A percentile compares a stretch with the other conserved stretches of the same genome.
These are phyloP conservation scores for Leishmania gerbilli DNA, from an alignment of 208 protist species.

Conservation along the genomic window DNA sequence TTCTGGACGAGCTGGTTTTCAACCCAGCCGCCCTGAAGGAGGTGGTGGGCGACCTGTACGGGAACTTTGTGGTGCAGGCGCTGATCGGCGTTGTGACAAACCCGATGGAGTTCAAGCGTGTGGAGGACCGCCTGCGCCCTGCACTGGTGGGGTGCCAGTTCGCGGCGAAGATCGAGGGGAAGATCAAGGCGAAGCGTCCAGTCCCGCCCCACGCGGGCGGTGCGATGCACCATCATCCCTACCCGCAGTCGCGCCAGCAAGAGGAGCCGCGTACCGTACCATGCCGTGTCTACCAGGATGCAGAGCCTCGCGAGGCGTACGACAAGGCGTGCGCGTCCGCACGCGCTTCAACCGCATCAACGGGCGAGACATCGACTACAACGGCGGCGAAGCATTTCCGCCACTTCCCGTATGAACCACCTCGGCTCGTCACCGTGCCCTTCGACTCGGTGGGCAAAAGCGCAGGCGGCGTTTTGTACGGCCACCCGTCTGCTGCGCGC, in stretches of 20 bases:
- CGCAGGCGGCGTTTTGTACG: slow-evolving; percentile 17
- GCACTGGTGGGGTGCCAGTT: slow-evolving; percentile 57
- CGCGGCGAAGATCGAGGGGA: slow-evolving; percentile 67
- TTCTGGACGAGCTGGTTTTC: slow-evolving; percentile 87
- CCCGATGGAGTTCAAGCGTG: slow-evolving; percentile 62
- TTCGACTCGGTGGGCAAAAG: not conserved
- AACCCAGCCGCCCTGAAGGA: slow-evolving; percentile 78
- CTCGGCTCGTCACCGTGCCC: not conserved
- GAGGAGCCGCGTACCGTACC: not conserved
- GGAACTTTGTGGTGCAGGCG: slow-evolving; percentile 89
- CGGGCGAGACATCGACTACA: not conserved
- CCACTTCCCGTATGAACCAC: not conserved
- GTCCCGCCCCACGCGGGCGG: slow-evolving; percentile 1
- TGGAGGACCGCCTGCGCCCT: slow-evolving; percentile 68
- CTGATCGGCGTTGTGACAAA: slow-evolving; percentile 57
- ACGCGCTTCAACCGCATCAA: not conserved
- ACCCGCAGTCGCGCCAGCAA: slow-evolving; percentile 4
- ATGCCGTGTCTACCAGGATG: not conserved
- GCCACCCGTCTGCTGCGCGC: slow-evolving; percentile 12
- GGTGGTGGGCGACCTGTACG: slow-evolving; percentile 75
- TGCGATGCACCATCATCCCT: not conserved
- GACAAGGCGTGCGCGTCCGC: not conserved
- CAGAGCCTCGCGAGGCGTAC: not conserved
- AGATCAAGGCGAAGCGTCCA: slow-evolving; percentile 45
- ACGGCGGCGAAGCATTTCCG: not conserved